Conservation (phyloP, 2,329 filamentous ascomycete genomes). For the Colletotrichum endophyticum region DNA sequence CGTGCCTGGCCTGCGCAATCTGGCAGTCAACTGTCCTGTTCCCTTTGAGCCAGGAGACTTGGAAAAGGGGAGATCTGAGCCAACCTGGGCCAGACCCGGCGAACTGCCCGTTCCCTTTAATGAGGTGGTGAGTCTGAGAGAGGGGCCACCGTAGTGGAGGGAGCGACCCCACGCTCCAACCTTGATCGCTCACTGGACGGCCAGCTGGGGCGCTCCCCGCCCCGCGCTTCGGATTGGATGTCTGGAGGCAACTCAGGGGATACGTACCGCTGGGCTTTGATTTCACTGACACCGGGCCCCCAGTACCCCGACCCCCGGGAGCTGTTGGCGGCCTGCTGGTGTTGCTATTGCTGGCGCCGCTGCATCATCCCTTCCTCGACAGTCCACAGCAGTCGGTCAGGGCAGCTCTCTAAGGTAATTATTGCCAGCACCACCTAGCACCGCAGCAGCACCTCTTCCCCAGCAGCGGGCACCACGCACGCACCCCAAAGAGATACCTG, state of each 20-base stretch:
- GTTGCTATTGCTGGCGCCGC: neutral
- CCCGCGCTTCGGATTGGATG: neutral
- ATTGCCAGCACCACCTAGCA: neutral
- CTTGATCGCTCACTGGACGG: neutral
- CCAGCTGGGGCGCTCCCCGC: neutral
- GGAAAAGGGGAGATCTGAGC: neutral
- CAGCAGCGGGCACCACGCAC: neutral
- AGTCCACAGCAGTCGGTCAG: neutral
- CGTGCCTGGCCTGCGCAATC: neutral
- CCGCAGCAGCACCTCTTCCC: neutral
- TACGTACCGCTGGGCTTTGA: slow-evolving; percentile 1
- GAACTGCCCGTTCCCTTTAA: neutral
- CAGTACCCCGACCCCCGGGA: neutral
- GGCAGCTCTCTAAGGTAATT: neutral
- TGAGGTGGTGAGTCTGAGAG: neutral
- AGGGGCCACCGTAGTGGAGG: neutral
- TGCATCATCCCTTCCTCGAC: slow-evolving; percentile 4
- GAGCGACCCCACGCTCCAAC: neutral
- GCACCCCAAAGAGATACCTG: neutral
- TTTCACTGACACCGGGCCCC: neutral
- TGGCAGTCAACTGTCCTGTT: neutral
- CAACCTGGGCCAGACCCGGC: neutral
- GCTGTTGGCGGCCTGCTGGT: neutral
- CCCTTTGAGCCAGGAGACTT: neutral
- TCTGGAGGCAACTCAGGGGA: neutral